Conservation (phyloP, 306 rosid genomes). For the Dalbergia oliveri region DNA sequence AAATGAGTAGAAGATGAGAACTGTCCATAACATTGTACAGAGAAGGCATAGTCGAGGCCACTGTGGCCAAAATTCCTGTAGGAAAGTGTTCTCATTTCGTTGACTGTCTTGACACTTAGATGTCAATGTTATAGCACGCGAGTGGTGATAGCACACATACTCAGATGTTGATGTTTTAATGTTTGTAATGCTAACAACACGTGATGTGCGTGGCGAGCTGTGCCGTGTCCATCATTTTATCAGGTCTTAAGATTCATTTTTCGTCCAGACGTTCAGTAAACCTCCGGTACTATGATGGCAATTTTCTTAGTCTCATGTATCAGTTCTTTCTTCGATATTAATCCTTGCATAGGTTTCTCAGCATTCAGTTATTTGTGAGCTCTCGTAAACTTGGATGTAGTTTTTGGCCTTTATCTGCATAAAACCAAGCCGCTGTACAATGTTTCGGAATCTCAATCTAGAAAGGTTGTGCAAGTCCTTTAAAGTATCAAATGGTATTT, state of each 20-base stretch:
- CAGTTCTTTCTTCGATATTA: not conserved
- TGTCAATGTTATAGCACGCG: slow-evolving; percentile 19
- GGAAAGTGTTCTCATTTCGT: slow-evolving; percentile 34
- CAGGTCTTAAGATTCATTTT: not conserved
- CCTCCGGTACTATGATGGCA: slow-evolving; percentile 20
- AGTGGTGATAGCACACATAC: slow-evolving; percentile 16
- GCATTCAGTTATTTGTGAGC: too few relatives aligned
- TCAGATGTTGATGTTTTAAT: slow-evolving; percentile 36
- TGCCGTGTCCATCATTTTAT: slow-evolving; percentile 9
- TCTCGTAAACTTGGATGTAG: too few relatives aligned
- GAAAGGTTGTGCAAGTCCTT: too few relatives aligned
- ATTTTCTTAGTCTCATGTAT: slow-evolving; percentile 2
- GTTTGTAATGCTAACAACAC: slow-evolving; percentile 4
- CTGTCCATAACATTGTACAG: slow-evolving; percentile 45
- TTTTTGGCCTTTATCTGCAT: too few relatives aligned
- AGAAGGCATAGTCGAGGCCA: slow-evolving; percentile 32
- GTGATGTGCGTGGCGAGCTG: slow-evolving; percentile 31
- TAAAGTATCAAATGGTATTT: too few relatives aligned
- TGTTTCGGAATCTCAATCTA: too few relatives aligned
- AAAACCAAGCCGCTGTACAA: too few relatives aligned
- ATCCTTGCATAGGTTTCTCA: not conserved
- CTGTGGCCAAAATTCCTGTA: slow-evolving; percentile 24
- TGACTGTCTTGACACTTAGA: not conserved
- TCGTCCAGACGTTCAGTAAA: not conserved
- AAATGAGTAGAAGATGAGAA: slow-evolving; percentile 48